Evolutionary conservation across 164 flowering plant genomes (phyloP).

Genomic region (Liquidambar formosana): DNA sequence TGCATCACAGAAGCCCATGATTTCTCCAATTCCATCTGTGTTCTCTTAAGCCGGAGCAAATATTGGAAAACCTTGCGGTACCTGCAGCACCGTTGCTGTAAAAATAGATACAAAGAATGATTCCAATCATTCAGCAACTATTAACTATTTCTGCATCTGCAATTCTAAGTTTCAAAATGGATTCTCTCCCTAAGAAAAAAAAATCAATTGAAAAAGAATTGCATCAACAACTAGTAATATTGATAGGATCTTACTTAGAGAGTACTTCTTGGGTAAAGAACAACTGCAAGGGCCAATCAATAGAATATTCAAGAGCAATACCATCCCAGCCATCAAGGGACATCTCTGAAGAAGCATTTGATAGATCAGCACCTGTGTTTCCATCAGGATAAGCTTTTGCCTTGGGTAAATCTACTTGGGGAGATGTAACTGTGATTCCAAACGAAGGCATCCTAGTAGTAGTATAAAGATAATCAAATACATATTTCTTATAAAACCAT

Average conservation of each 20-base stretch:
- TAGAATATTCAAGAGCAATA: conserved; percentile 89
- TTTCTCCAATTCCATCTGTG: conserved; percentile 98
- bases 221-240: not conserved
- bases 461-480: conserved; percentile 1
- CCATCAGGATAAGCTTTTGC: conserved; percentile 51
- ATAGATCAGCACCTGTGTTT: conserved; percentile 31
- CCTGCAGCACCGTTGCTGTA: conserved; percentile 39
- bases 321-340: conserved; percentile 98
- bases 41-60: conserved; percentile 81
- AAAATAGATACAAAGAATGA: conserved; percentile 1
- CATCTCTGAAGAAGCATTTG: conserved; percentile 50
- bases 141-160: conserved; percentile 10
- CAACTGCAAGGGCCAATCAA: conserved; percentile 95
- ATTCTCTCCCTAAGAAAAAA: not conserved
- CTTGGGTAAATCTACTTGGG: conserved; percentile 63
- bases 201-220: not conserved
- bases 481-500: conserved; percentile 2
- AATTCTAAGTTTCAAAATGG: not conserved
- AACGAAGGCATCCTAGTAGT: conserved; percentile 73
- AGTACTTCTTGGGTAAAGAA: conserved; percentile 94
- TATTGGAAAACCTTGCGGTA: conserved; percentile 83
- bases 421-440: conserved; percentile 59
- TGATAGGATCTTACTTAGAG: conserved; percentile 62
- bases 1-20: conserved; percentile 98
- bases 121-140: conserved; percentile 3